Evolutionary conservation across 768 basidiomycete species (phyloP), one percentile per base, ranked within the genome.

Genomic region (Sistotremastrum niveocremeum): DNA sequence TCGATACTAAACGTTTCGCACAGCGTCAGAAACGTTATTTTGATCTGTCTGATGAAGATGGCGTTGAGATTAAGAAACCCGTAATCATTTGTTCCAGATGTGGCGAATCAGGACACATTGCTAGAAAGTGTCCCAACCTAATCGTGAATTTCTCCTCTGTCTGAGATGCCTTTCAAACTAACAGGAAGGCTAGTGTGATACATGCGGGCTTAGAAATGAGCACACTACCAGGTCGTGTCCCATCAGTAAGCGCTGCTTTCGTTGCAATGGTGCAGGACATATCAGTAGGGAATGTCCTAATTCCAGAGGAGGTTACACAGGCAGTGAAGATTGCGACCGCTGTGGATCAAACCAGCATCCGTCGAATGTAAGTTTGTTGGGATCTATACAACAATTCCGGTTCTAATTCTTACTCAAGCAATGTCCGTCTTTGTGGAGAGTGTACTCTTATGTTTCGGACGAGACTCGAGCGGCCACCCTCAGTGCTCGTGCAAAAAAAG

Each of bases 261-360:
- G 68, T 3, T 89, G 86, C 53, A 82, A 82, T 10, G 84, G 85
- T 82, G 84, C 82, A 57, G 86, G 86, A 2, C 85, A 87, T 56
- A 74, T 86, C 46, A 83, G 72, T 51, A 69, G 65, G 47, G 85
- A 84, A 52, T 42, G 72, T 60, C 8, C 35, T 10, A 34, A 60
- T 45, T 56, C 59, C 32, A 56, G 61, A 33, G 56, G 60, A 28
- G 59, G 54, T 35, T 51, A 44, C 56, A 52, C 49, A 49, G 57
- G 54, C 39, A 41, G 51, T 47, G 54, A 70, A 41, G 72, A 76
- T 38, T 89, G 85, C 54, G 73, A 77, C 51, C 70, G 84, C 31
- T 89, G 86, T 61, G 77, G 75, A 37, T 78, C 81, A 10, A 55
- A 57, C n/a, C 54, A 59, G 28, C 85, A 89, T 57, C 72, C 72